Conservation (phyloP, 495 filamentous ascomycete species). For the Lasiosphaeris hirsuta region DNA sequence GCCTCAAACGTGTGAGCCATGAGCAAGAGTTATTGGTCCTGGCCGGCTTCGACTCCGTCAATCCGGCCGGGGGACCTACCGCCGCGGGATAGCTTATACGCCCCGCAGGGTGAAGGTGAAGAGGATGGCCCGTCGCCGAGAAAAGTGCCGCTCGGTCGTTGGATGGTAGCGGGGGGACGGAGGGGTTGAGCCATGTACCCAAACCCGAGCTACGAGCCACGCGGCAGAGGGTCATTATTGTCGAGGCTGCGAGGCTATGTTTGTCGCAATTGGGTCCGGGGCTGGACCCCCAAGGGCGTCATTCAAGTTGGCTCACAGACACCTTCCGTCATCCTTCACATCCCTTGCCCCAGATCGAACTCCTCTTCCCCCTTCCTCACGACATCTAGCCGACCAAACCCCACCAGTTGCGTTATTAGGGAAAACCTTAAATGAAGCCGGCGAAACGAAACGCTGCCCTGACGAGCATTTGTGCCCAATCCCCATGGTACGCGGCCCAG, state of each 20-base stretch:
- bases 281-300: too few relatives aligned
- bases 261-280: too few relatives aligned
- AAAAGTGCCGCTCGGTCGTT: too few relatives aligned
- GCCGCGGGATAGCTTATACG: neutral
- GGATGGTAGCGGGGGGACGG: too few relatives aligned
- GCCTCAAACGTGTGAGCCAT: too few relatives aligned
- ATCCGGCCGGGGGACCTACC: constrained; percentile 12
- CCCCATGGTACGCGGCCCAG: constrained; percentile 10
- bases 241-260: too few relatives aligned
- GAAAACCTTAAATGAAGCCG: neutral
- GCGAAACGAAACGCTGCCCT: constrained; percentile 5
- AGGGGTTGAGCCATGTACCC: neutral
- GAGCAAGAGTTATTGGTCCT: neutral
- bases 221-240: neutral
- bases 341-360: neutral
- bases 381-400: neutral
- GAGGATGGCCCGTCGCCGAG: too few relatives aligned
- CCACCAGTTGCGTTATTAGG: neutral
- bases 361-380: neutral
- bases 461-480: constrained; percentile 2
- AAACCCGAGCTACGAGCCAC: neutral
- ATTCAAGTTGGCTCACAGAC: too few relatives aligned
- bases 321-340: too few relatives aligned
- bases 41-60: constrained; percentile 14
- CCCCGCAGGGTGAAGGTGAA: neutral